Conservation (phyloP, 164 flowering plant genomes). For the Chimonanthus praecox region DNA sequence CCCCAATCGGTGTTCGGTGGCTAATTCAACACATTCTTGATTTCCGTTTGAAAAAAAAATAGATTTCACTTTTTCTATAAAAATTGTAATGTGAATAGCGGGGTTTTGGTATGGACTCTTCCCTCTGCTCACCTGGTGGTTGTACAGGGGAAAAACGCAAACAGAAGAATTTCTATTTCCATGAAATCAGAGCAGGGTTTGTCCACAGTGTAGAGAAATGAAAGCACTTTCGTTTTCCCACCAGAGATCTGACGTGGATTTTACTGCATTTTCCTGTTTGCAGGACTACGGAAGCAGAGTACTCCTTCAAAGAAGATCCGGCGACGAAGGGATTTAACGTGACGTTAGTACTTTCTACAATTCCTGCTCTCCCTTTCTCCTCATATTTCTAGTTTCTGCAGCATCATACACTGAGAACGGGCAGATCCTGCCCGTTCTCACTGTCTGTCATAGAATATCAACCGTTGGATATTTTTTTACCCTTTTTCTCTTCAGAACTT, state of each 20-base stretch:
- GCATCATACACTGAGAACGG: neutral
- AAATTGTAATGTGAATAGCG: neutral
- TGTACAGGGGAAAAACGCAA: neutral
- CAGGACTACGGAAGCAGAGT: neutral
- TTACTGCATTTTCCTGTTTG: neutral
- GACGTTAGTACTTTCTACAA: neutral
- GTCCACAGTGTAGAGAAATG: neutral
- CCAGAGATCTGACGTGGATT: neutral
- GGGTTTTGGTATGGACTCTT: neutral
- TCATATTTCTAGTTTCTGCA: neutral
- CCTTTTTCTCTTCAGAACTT: no score
- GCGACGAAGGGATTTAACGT: neutral
- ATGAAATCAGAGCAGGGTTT: neutral
- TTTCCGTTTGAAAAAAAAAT: no score
- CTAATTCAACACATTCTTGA: neutral
- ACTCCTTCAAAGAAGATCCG: neutral
- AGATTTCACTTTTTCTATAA: neutral
- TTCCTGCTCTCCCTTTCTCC: neutral
- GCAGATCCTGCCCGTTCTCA: neutral
- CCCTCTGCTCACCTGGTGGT: neutral
- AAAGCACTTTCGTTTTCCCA: neutral
- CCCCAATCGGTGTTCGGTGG: neutral
- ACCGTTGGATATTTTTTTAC: constrained; percentile 1
- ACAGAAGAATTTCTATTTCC: neutral
- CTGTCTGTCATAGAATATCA: neutral